Evolutionary conservation across 257 asterid species (phyloP).

Genomic region (Handroanthus guayacan): DNA sequence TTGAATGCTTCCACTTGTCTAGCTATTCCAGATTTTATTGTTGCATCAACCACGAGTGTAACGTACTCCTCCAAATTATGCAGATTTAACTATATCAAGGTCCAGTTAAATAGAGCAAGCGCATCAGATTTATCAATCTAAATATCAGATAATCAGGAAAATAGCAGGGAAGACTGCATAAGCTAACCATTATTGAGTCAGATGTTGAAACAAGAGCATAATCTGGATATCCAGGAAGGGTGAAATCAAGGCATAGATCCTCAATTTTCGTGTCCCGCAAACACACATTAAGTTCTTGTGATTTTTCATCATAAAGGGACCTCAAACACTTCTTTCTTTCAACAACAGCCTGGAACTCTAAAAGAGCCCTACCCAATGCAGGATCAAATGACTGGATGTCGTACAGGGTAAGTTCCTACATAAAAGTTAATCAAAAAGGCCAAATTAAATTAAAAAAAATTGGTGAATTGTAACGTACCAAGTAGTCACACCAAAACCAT

Average conservation of each 20-base stretch:
- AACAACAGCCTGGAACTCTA: conserved; percentile 79
- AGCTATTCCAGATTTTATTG: conserved; percentile 75
- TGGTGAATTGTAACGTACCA: conserved; percentile 24
- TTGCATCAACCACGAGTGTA: conserved; percentile 67
- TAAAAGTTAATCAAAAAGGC: background rate
- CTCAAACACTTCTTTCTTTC: conserved; percentile 68
- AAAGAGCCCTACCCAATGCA: conserved; percentile 73
- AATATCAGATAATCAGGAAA: conserved; percentile 28
- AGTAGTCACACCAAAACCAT: conserved; percentile 13
- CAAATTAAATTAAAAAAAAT: conserved; percentile 17
- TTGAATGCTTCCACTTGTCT: conserved; percentile 93
- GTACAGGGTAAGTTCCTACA: conserved; percentile 76
- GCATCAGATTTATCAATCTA: conserved; percentile 9
- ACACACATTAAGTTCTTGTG: conserved; percentile 47
- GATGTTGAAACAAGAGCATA: conserved; percentile 56
- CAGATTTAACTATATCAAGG: conserved; percentile 63
- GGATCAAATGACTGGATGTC: conserved; percentile 92
- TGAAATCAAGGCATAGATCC: conserved; percentile 92
- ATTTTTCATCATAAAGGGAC: conserved; percentile 44
- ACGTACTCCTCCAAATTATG: conserved; percentile 80
- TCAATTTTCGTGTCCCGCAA: conserved; percentile 69
- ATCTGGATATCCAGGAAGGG: conserved; percentile 96
- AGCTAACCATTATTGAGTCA: conserved; percentile 68
- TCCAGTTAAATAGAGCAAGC: conserved; percentile 27
- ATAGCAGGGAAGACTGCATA: conserved; percentile 31